A percentile compares a stretch with the other conserved stretches of the same genome.
phyloP scores from a whole-genome alignment of 441 rosid genomes.

The Metrosideros polymorpha region DNA sequence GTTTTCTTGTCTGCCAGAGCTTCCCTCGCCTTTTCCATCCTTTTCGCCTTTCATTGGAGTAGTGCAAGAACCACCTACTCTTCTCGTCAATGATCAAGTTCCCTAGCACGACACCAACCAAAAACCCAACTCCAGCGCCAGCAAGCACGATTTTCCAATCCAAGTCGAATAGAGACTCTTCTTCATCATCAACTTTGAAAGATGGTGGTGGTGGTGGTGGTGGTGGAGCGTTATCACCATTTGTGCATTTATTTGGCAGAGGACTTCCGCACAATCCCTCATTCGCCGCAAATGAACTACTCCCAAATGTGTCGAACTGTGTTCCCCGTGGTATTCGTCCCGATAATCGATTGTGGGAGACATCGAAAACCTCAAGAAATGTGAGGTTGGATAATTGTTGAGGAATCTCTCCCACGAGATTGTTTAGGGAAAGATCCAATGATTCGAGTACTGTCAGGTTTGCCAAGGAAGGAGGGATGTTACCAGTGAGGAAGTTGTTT shows the following conservation, averaged over 20 bases:
- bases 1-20: rapidly evolving
- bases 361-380: rapidly evolving
- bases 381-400: rapidly evolving
- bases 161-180: neutral
- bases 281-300: neutral
- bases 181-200: neutral
- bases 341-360: neutral
- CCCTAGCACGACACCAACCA: neutral
- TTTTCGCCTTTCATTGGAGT: neutral
- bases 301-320: rapidly evolving
- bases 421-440: rapidly evolving
- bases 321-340: neutral
- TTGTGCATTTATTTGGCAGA: neutral
- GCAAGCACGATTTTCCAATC: neutral
- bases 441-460: neutral
- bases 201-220: too few species aligned
- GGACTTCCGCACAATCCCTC: neutral
- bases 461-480: neutral
- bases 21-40: neutral
- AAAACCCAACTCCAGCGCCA: rapidly evolving
- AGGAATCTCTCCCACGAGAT: neutral
- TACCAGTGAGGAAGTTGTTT: rapidly evolving
- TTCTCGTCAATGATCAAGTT: neutral
- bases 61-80: neutral
- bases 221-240: rapidly evolving